phyloP scores from a whole-genome alignment of 352 stramenopile species.

The Albugo candida region DNA sequence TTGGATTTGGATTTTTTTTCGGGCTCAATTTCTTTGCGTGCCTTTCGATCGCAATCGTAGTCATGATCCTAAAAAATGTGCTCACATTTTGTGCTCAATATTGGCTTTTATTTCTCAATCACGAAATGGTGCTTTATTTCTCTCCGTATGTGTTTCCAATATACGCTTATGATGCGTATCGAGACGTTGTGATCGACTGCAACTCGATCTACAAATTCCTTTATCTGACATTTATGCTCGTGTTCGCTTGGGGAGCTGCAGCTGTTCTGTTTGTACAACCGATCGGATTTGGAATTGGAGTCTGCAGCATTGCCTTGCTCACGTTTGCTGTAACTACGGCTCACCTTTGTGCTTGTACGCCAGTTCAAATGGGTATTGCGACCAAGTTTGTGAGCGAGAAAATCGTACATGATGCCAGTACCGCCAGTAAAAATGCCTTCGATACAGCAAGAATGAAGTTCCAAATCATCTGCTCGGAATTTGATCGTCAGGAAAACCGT shows the following conservation, averaged over 20 bases:
- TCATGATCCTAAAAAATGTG: slow-evolving; percentile 56
- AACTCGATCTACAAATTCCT: slow-evolving; percentile 42
- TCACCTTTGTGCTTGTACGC: slow-evolving; percentile 61
- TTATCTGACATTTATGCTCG: slow-evolving; percentile 46
- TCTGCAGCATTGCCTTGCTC: slow-evolving; percentile 73
- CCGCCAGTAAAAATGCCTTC: slow-evolving; percentile 41
- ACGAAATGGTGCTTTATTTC: slow-evolving; percentile 55
- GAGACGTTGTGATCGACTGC: slow-evolving; percentile 81
- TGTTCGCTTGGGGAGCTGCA: slow-evolving; percentile 69
- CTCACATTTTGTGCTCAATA: slow-evolving; percentile 19
- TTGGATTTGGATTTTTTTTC: slow-evolving; percentile 21
- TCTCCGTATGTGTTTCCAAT: slow-evolving; percentile 80
- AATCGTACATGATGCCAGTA: slow-evolving; percentile 70
- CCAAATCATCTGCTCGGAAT: slow-evolving; percentile 56
- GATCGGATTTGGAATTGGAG: slow-evolving; percentile 68
- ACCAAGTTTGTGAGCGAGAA: slow-evolving; percentile 80
- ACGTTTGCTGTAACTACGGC: slow-evolving; percentile 53
- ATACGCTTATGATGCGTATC: slow-evolving; percentile 81
- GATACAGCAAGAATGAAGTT: slow-evolving; percentile 45
- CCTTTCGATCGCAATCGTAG: slow-evolving; percentile 67
- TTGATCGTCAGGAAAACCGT: slow-evolving; percentile 41
- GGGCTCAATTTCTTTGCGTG: slow-evolving; percentile 68
- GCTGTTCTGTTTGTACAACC: slow-evolving; percentile 83
- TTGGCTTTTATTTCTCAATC: slow-evolving; percentile 14
- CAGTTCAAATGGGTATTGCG: slow-evolving; percentile 73